These are phyloP conservation scores for Colletotrichum agaves DNA, from an alignment of 2,329 filamentous ascomycete genomes.

Conservation along the genomic window DNA sequence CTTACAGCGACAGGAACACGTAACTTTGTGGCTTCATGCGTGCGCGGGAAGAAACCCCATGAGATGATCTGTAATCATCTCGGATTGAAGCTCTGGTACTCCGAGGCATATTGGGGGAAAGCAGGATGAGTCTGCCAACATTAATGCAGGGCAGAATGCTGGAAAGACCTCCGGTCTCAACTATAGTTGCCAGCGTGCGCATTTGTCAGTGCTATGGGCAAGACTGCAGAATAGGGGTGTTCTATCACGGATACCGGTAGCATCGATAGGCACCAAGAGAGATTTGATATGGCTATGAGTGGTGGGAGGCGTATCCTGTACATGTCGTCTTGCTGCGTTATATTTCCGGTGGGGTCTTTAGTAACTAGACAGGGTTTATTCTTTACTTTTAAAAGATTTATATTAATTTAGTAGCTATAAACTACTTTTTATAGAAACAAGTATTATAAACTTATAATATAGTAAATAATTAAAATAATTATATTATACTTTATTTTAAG, in stretches of 20 bases:
- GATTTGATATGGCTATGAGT: not conserved
- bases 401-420: too few relatives aligned
- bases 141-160: not conserved
- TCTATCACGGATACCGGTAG: conserved; percentile 1
- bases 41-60: not conserved
- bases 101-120: not conserved
- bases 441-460: too few relatives aligned
- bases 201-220: not conserved
- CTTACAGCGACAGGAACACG: not conserved
- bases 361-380: not conserved
- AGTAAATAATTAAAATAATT: too few relatives aligned
- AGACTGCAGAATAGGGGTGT: not conserved
- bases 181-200: not conserved
- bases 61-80: not conserved
- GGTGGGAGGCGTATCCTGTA: not conserved
- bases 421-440: too few relatives aligned
- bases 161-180: not conserved
- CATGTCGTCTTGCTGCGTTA: not conserved
- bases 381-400: too few relatives aligned
- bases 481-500: too few relatives aligned
- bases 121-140: conserved; percentile 1
- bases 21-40: not conserved
- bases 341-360: not conserved
- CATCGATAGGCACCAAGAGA: not conserved
- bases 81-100: not conserved